These are phyloP conservation scores for Yamadazyma membranifaciens DNA, from an alignment of 1,139 yeast genomes.

Conservation along the genomic window DNA sequence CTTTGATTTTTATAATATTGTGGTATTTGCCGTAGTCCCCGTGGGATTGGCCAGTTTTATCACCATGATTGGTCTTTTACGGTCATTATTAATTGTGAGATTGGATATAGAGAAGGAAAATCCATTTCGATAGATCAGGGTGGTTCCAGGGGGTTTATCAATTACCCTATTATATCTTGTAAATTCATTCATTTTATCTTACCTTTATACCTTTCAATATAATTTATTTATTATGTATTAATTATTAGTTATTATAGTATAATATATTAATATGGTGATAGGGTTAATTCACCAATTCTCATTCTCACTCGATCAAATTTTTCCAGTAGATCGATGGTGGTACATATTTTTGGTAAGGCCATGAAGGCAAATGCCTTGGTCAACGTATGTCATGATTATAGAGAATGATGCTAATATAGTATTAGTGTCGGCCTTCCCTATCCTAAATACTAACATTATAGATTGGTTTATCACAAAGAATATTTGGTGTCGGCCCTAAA, in stretches of 20 bases:
- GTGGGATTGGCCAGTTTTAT: constrained; percentile 92
- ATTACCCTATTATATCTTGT: too few relatives aligned
- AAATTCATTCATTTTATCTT: too few relatives aligned
- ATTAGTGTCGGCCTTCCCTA: background rate
- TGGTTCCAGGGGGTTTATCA: too few relatives aligned
- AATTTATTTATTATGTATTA: too few relatives aligned
- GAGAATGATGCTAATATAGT: background rate
- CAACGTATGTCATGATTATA: constrained; percentile 28
- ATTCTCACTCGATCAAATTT: constrained; percentile 7
- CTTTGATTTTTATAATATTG: constrained; percentile 78
- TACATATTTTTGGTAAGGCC: constrained; percentile 72
- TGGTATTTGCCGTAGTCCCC: constrained; percentile 95
- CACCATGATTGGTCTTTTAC: constrained; percentile 80
- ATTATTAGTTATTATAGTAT: too few relatives aligned
- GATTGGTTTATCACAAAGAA: constrained; percentile 76
- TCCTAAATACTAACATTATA: constrained; percentile 16
- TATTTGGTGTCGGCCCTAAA: constrained; percentile 79
- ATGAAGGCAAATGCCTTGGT: constrained; percentile 53
- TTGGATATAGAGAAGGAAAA: constrained; percentile 54
- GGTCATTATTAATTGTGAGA: constrained; percentile 73
- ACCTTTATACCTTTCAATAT: too few relatives aligned
- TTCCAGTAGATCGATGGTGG: constrained; percentile 46
- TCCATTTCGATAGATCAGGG: background rate
- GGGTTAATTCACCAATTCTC: background rate
- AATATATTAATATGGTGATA: background rate